Conservation (phyloP, 116 monocot genomes). For the Papilionanthe hybrid region DNA sequence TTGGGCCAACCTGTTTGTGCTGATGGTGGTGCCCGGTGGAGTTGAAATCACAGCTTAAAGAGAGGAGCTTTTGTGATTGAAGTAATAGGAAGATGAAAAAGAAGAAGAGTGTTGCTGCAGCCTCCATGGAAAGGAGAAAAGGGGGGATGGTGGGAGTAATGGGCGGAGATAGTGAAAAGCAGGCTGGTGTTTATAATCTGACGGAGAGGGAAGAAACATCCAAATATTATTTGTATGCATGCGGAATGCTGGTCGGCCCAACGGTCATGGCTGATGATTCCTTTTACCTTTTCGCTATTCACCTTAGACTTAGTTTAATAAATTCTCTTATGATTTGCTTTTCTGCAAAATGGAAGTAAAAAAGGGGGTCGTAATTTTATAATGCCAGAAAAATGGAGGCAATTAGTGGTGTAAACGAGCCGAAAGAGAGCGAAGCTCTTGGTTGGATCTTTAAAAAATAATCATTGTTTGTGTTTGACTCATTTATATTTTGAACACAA, state of each 20-base stretch:
- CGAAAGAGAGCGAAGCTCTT: too few relatives aligned
- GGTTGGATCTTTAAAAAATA: too few relatives aligned
- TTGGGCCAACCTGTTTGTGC: conserved; percentile 45
- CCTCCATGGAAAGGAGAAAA: neutral
- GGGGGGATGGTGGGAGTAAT: neutral
- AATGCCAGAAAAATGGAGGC: too few relatives aligned
- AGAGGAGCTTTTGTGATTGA: neutral
- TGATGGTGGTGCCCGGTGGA: conserved; percentile 27
- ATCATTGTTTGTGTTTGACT: too few relatives aligned
- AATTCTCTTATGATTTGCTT: too few relatives aligned
- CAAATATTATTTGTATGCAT: neutral
- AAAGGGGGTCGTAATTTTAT: neutral
- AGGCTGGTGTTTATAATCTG: neutral
- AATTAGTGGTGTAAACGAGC: too few relatives aligned
- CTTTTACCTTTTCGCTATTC: neutral
- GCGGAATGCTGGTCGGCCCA: conserved; percentile 13
- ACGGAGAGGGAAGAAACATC: neutral
- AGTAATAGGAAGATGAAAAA: conserved; percentile 16
- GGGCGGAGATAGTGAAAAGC: conserved; percentile 3
- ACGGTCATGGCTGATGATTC: conserved; percentile 20
- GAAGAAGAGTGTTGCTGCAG: neutral
- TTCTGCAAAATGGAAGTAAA: neutral
- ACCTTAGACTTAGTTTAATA: too few relatives aligned
- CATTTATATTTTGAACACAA: too few relatives aligned
- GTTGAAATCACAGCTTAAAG: conserved; percentile 24